These are phyloP conservation scores for Setaria italica DNA, from an alignment of 202 grass and related monocot genomes.

Conservation along the genomic window DNA sequence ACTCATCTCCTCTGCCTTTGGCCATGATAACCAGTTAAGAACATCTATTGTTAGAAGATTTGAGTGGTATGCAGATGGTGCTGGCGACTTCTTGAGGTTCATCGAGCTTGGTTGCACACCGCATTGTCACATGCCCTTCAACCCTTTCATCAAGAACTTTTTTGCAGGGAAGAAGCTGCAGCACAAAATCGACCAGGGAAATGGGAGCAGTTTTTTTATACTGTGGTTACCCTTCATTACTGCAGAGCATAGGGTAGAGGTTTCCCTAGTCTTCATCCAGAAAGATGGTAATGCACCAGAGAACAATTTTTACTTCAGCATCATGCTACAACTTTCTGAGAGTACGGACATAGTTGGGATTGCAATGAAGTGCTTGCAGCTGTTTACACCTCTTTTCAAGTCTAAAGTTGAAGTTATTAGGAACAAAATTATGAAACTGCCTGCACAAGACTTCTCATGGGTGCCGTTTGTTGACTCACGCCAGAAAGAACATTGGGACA, in stretches of 20 bases:
- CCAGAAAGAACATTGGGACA: not conserved
- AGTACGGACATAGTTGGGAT: conserved; percentile 1
- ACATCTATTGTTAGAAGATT: not conserved
- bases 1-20: not conserved
- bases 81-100: not conserved
- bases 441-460: conserved; percentile 9
- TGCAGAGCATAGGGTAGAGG: not conserved
- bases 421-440: not conserved
- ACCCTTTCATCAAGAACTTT: not conserved
- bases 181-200: not conserved
- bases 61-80: not conserved
- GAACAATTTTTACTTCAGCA: not conserved
- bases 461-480: not conserved
- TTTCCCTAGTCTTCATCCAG: not conserved
- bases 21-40: not conserved
- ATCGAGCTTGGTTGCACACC: not conserved
- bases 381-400: conserved; percentile 14
- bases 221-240: not conserved
- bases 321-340: conserved; percentile 14
- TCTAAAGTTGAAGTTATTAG: not conserved
- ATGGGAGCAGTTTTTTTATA: not conserved
- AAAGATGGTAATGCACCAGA: not conserved
- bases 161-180: not conserved
- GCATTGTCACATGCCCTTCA: not conserved
- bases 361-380: not conserved